Conservation (phyloP, 768 basidiomycete species). For the Kockovaella imperatae region DNA sequence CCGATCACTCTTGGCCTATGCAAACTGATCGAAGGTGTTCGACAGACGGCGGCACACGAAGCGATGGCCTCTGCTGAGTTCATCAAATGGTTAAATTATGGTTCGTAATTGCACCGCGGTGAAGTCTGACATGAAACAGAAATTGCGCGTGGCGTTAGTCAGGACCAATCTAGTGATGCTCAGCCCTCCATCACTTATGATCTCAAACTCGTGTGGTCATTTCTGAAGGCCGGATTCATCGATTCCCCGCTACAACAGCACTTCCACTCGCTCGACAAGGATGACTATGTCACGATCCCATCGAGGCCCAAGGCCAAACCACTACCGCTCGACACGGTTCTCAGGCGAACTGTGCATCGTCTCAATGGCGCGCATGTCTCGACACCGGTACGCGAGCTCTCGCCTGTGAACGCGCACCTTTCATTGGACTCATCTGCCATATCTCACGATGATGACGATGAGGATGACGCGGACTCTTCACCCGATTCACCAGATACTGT, state of each 20-base stretch:
- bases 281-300: neutral
- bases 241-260: constrained; percentile 16
- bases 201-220: constrained; percentile 33
- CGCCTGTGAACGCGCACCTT: neutral
- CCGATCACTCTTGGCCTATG: constrained; percentile 13
- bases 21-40: constrained; percentile 16
- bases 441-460: constrained; percentile 1
- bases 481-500: constrained; percentile 13
- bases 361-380: constrained; percentile 1
- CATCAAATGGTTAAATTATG: constrained; percentile 34
- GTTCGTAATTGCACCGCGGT: constrained; percentile 9
- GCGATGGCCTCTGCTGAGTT: constrained; percentile 19
- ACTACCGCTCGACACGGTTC: neutral
- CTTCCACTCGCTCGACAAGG: constrained; percentile 9
- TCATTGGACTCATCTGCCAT: constrained; percentile 1
- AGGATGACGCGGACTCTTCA: constrained; percentile 6
- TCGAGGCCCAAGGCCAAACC: neutral
- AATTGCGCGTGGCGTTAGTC: constrained; percentile 11
- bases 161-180: constrained; percentile 17
- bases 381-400: too few relatives aligned
- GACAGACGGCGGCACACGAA: constrained; percentile 20
- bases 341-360: neutral
- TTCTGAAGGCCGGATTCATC: constrained; percentile 26
- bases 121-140: constrained; percentile 1
- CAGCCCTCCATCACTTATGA: constrained; percentile 18